These are phyloP conservation scores for Gossypium anomalum DNA, from an alignment of 345 rosid species.

Conservation along the genomic window DNA sequence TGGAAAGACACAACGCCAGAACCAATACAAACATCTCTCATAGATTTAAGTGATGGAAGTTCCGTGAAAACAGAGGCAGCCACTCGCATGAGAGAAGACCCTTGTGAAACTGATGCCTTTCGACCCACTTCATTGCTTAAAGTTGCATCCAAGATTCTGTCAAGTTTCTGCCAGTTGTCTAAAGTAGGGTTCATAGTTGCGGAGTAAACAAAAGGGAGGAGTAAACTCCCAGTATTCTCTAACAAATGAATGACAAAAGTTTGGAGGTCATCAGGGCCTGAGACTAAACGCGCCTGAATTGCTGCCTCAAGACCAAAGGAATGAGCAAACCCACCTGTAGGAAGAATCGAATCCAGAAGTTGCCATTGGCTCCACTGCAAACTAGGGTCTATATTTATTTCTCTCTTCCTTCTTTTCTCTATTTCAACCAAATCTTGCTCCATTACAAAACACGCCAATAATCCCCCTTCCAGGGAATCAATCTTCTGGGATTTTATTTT, in stretches of 20 bases:
- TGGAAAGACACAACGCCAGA: conserved; percentile 43
- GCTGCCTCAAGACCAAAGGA: conserved; percentile 87
- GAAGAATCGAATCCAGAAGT: conserved; percentile 80
- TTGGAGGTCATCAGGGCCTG: conserved; percentile 45
- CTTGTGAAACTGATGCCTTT: conserved; percentile 72
- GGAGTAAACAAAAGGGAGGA: conserved; percentile 16
- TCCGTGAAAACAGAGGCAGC: not conserved
- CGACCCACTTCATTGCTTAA: conserved; percentile 67
- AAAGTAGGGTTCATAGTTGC: conserved; percentile 42
- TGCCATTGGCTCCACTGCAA: conserved; percentile 94
- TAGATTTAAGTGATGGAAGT: not conserved
- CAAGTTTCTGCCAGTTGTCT: conserved; percentile 49
- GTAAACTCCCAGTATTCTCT: conserved; percentile 69
- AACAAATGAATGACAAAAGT: conserved; percentile 42
- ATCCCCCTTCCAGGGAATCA: not conserved
- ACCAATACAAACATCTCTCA: conserved; percentile 42
- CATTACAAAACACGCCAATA: not conserved
- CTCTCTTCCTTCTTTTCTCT: not conserved
- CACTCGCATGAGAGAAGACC: conserved; percentile 36
- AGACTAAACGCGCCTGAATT: conserved; percentile 53
- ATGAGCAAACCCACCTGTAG: conserved; percentile 90
- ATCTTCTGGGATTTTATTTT: not conserved
- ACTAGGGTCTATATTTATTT: not conserved
- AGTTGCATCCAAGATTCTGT: conserved; percentile 23
- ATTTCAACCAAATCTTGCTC: conserved; percentile 3